phyloP scores from a whole-genome alignment of 805 yeast species.

The Barnettozyma salicaria region DNA sequence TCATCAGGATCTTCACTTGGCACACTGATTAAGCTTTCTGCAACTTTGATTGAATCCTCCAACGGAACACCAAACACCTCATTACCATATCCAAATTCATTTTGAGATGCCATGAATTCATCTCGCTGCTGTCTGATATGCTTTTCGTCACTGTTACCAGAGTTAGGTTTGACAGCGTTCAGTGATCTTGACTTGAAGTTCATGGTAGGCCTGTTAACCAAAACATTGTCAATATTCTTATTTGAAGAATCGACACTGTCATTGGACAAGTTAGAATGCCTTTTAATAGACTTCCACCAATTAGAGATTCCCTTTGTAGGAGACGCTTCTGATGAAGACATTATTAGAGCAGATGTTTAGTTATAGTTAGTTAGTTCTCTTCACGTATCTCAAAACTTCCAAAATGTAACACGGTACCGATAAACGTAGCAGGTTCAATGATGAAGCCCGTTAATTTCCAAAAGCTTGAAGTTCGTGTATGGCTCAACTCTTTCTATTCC shows the following conservation, averaged over 20 bases:
- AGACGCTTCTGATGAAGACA: constrained; percentile 25
- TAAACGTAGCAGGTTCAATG: no score
- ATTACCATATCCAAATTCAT: constrained; percentile 34
- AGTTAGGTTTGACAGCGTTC: constrained; percentile 20
- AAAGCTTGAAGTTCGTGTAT: no score
- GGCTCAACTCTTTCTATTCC: no score
- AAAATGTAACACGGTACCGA: no score
- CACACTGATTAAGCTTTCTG: constrained; percentile 70
- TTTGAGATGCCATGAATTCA: constrained; percentile 29
- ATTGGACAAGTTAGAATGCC: constrained; percentile 19
- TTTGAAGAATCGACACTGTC: constrained; percentile 16
- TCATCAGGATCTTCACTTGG: constrained; percentile 51
- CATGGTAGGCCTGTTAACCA: constrained; percentile 27
- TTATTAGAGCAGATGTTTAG: background rate
- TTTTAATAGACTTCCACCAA: constrained; percentile 39
- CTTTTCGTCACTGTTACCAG: constrained; percentile 14
- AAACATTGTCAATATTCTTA: constrained; percentile 14
- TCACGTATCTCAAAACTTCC: no score
- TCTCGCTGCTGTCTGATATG: constrained; percentile 32
- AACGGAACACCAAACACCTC: constrained; percentile 78
- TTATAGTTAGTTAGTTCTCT: constrained; percentile 1
- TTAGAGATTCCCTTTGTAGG: constrained; percentile 31
- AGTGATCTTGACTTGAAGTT: constrained; percentile 34
- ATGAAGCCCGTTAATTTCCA: no score
- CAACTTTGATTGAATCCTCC: constrained; percentile 61